Base-by-base conservation (phyloP, 495 filamentous ascomycete genomes). In the Penicillium macrosclerotiorum region DNA sequence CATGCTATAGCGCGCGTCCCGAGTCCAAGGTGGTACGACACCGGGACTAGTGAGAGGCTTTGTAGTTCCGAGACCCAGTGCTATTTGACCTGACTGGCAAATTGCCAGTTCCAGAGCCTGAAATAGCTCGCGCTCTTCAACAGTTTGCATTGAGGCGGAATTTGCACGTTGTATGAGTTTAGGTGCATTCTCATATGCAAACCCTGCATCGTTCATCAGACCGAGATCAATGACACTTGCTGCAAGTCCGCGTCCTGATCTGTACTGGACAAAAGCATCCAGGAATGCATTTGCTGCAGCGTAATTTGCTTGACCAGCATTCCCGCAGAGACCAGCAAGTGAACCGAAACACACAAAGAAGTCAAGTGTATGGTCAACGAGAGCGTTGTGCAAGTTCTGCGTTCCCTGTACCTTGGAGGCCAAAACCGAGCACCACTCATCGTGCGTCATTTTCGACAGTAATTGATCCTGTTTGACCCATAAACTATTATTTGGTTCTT, bases 271-370 rank as follows among this genome's bases (percentile, higher is more conserved):
- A 23, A 47, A 38, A n/a, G 43, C 33, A 38, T 47, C 35, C 9
- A 47, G 9, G 11, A 38, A 47, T 3, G 23, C 30, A 23, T 47
- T 47, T 13, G 43, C 43, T 19, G 43, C 22, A 3, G 35, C 43
- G 12, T 47, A 47, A 20, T 38, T 47, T n/a, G 43, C 8, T 23
- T 47, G 43, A 6, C 34, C 35, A 4, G 16, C 17, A 20, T 30
- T 20, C 4, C 43, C 43, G 3, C 20, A 25, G 11, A 47, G n/a
- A 4, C 34, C 18, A 22, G 18, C 13, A 2, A 39, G 13, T 6
- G 43, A 47, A 16, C 33, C 24, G n/a, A 37, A 37, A 8, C 34
- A 11, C 12, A 49, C n/a, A 14, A 49, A 49, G 25, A 49, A 49
- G 18, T 49, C 39, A 7, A 43, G 40, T 9, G 16, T 14, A 18